Evolutionary conservation across 2,329 filamentous ascomycete species (phyloP).

Genomic region (Colletotrichum sublineola): DNA sequence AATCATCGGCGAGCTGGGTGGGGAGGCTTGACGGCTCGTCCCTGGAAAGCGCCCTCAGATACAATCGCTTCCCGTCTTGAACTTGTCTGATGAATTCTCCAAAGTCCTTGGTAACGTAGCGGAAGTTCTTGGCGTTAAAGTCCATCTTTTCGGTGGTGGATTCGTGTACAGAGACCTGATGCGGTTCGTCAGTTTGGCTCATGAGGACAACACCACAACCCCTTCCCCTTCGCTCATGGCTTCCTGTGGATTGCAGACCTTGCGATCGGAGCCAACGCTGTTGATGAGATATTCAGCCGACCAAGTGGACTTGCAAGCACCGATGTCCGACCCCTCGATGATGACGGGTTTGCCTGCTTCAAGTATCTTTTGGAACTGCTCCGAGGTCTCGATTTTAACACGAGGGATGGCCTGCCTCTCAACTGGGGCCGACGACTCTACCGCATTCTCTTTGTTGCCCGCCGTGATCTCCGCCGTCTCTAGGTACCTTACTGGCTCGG

Average conservation of each 20-base stretch:
- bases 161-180: constrained; percentile 80
- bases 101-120: constrained; percentile 78
- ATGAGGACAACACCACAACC: not conserved
- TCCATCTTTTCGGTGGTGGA: constrained; percentile 77
- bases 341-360: constrained; percentile 72
- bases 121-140: constrained; percentile 87
- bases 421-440: constrained; percentile 1
- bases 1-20: constrained; percentile 79
- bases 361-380: constrained; percentile 73
- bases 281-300: constrained; percentile 75
- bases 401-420: constrained; percentile 59
- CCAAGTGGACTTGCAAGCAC: constrained; percentile 74
- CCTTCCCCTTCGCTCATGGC: not conserved
- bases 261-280: constrained; percentile 70
- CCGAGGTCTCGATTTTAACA: constrained; percentile 62
- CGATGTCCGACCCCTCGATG: constrained; percentile 69
- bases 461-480: constrained; percentile 37
- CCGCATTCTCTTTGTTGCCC: constrained; percentile 38
- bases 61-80: constrained; percentile 72
- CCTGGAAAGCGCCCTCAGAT: constrained; percentile 82
- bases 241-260: constrained; percentile 58
- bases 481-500: constrained; percentile 7
- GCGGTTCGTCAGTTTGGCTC: constrained; percentile 2
- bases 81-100: constrained; percentile 74
- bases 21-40: constrained; percentile 77